These are phyloP conservation scores for Ceratocystis colombiana DNA, from an alignment of 2,329 filamentous ascomycete genomes.

Conservation along the genomic window DNA sequence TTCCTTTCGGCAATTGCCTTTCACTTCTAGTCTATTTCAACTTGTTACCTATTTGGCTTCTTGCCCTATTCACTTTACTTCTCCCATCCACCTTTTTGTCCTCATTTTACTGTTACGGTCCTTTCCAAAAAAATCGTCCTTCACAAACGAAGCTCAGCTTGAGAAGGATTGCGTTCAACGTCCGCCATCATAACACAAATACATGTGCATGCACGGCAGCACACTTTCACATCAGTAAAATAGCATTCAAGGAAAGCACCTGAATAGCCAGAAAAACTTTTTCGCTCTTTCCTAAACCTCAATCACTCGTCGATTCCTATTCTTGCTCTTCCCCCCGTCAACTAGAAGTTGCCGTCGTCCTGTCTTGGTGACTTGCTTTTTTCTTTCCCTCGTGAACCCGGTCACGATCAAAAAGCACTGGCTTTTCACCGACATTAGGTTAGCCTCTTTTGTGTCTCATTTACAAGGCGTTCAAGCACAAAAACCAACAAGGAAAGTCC, in stretches of 20 bases:
- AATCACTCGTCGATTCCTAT: constrained; percentile 17
- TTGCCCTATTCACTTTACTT: constrained; percentile 4
- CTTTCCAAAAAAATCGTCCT: neutral
- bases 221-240: neutral
- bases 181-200: neutral
- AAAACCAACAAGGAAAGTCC: neutral
- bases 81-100: neutral
- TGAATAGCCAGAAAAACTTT: neutral
- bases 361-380: constrained; percentile 2
- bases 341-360: neutral
- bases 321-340: constrained; percentile 6
- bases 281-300: constrained; percentile 1
- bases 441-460: constrained; percentile 2
- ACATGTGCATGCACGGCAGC: neutral
- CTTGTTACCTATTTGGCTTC: neutral
- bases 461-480: neutral
- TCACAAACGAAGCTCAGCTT: constrained; percentile 3
- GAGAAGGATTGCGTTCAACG: constrained; percentile 1
- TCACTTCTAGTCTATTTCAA: constrained; percentile 5
- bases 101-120: neutral
- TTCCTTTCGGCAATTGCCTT: constrained; percentile 11
- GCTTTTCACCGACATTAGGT: neutral
- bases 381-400: neutral
- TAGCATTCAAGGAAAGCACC: neutral
- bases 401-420: neutral